Conservation (phyloP, 352 stramenopile genomes). For the Globisporangium uncinulatum region DNA sequence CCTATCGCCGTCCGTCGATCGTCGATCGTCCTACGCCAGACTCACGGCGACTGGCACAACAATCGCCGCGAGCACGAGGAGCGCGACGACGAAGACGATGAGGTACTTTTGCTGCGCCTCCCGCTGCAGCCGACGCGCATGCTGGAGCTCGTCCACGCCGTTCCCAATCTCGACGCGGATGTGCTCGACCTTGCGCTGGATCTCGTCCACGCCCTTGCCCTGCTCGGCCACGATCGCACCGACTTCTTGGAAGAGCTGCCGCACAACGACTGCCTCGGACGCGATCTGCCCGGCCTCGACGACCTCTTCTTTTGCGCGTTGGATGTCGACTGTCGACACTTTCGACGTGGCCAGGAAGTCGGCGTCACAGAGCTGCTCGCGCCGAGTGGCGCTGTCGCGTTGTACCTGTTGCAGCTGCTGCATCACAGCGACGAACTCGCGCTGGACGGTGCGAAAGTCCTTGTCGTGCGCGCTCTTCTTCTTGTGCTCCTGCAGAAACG, state of each 20-base stretch:
- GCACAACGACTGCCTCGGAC: slow-evolving; percentile 55
- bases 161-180: slow-evolving; percentile 71
- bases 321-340: slow-evolving; percentile 59
- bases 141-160: slow-evolving; percentile 61
- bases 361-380: slow-evolving; percentile 60
- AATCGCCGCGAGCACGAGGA: slow-evolving; percentile 25
- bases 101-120: slow-evolving; percentile 65
- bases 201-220: slow-evolving; percentile 63
- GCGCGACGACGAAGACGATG: slow-evolving; percentile 2
- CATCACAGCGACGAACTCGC: slow-evolving; percentile 58
- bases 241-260: slow-evolving; percentile 65
- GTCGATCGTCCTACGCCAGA: slow-evolving; percentile 10
- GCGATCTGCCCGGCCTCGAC: slow-evolving; percentile 57
- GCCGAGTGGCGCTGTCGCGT: slow-evolving; percentile 36
- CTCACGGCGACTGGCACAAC: slow-evolving; percentile 46
- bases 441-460: slow-evolving; percentile 46
- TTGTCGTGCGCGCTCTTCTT: slow-evolving; percentile 40
- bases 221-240: slow-evolving; percentile 56
- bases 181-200: slow-evolving; percentile 64
- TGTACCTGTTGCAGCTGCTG: slow-evolving; percentile 66
- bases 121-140: slow-evolving; percentile 50
- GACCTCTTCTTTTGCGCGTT: slow-evolving; percentile 75
- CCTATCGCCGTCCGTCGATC: background rate
- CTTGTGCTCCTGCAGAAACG: slow-evolving; percentile 59
- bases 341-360: slow-evolving; percentile 56